Percentiles rank a stretch among this genome's conserved stretches.
These are phyloP conservation scores for Mycoemilia scoparia DNA, from an alignment of 192 early-diverging fungal species.

Conservation along the genomic window DNA sequence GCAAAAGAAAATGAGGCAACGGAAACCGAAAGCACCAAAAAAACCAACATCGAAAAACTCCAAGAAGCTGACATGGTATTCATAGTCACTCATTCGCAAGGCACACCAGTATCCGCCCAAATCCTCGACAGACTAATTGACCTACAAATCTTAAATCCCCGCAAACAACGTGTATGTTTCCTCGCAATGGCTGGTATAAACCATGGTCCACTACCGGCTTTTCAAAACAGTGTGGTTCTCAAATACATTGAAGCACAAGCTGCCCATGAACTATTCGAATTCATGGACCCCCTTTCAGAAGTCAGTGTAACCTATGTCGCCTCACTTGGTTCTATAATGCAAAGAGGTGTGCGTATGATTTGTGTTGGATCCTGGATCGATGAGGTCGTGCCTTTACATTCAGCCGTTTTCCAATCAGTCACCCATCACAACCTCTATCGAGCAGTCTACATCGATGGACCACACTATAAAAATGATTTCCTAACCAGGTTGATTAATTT, in stretches of 20 bases:
- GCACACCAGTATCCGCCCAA: conserved; percentile 71
- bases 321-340: conserved; percentile 45
- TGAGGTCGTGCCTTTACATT: conserved; percentile 87
- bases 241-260: conserved; percentile 81
- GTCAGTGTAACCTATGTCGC: conserved; percentile 54
- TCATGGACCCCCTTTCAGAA: conserved; percentile 57
- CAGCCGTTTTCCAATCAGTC: conserved; percentile 44
- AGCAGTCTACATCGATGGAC: conserved; percentile 76
- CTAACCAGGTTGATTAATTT: conserved; percentile 73
- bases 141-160: conserved; percentile 39
- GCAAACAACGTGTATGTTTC: conserved; percentile 53
- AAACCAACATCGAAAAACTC: conserved; percentile 10
- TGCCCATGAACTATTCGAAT: conserved; percentile 84
- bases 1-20: conserved; percentile 11
- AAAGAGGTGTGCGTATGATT: conserved; percentile 49
- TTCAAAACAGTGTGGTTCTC: conserved; percentile 68
- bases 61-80: conserved; percentile 52
- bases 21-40: too few relatives aligned
- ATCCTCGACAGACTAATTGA: conserved; percentile 56
- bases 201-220: conserved; percentile 71
- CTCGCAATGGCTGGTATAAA: conserved; percentile 86
- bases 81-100: conserved; percentile 85
- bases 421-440: conserved; percentile 72
- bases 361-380: conserved; percentile 83
- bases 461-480: conserved; percentile 67